Conservation (phyloP, 805 yeast genomes). For the Barnettozyma populi region DNA sequence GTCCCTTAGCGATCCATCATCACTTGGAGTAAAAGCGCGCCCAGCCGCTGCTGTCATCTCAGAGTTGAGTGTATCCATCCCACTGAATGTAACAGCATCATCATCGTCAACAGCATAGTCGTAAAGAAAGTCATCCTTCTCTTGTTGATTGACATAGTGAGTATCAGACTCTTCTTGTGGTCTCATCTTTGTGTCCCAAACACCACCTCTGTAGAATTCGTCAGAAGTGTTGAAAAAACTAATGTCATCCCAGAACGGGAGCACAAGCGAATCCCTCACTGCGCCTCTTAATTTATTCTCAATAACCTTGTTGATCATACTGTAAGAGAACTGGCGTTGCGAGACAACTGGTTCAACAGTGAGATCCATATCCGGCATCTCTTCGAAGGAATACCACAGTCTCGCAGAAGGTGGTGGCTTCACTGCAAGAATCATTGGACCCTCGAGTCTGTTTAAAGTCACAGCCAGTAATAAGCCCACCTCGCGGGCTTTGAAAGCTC, state of each 20-base stretch:
- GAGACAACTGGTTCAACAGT: constrained; percentile 89
- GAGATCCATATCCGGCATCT: constrained; percentile 70
- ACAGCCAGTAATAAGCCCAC: constrained; percentile 70
- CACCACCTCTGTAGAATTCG: constrained; percentile 86
- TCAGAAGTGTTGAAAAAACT: constrained; percentile 57
- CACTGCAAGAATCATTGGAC: constrained; percentile 60
- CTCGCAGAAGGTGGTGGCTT: constrained; percentile 91
- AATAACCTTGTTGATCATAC: constrained; percentile 73
- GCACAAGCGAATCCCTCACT: constrained; percentile 70
- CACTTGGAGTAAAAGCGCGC: constrained; percentile 6
- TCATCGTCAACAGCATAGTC: constrained; percentile 8
- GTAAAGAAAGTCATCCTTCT: constrained; percentile 3
- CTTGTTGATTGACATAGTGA: constrained; percentile 7
- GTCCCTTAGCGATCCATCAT: constrained; percentile 11
- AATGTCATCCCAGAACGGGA: constrained; percentile 87
- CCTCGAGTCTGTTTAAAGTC: constrained; percentile 62
- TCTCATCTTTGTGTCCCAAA: constrained; percentile 59
- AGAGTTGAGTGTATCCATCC: constrained; percentile 1
- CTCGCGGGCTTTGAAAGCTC: constrained; percentile 66
- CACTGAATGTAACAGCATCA: constrained; percentile 1
- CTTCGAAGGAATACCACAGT: constrained; percentile 83
- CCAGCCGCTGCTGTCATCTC: constrained; percentile 5
- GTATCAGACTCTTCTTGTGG: constrained; percentile 10
- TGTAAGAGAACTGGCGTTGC: constrained; percentile 72
- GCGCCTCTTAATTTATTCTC: constrained; percentile 76